phyloP scores from a whole-genome alignment of 169 alveolate genomes.

The Plasmodium gonderi region DNA sequence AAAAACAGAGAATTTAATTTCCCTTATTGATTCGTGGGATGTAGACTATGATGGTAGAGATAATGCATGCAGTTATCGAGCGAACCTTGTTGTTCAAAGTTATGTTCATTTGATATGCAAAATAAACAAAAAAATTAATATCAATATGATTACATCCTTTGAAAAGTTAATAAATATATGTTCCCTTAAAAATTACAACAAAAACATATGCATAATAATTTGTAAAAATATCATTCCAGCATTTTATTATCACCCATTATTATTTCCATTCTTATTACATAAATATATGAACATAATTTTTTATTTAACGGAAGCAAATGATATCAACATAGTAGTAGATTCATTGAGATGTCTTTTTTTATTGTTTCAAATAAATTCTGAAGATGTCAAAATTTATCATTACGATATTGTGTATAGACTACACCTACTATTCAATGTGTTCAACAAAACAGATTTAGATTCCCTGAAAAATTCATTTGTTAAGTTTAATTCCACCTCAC shows the following conservation, averaged over 20 bases:
- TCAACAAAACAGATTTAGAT: conserved; percentile 15
- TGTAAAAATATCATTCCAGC: conserved; percentile 26
- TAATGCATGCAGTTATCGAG: not conserved
- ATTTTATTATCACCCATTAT: conserved; percentile 37
- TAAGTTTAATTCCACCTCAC: not conserved
- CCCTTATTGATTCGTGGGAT: conserved; percentile 23
- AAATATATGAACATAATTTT: conserved; percentile 36
- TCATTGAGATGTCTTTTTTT: conserved; percentile 37
- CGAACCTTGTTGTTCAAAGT: not conserved
- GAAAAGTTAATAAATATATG: conserved; percentile 21
- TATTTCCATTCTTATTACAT: conserved; percentile 32
- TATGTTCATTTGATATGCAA: conserved; percentile 43
- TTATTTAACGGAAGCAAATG: conserved; percentile 33
- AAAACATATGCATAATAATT: conserved; percentile 22
- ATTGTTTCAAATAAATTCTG: conserved; percentile 28
- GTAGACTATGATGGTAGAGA: conserved; percentile 9
- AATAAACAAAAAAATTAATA: conserved; percentile 27
- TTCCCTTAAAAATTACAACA: conserved; percentile 23
- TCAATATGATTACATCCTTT: conserved; percentile 16
- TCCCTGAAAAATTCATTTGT: not conserved
- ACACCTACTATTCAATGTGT: conserved; percentile 42
- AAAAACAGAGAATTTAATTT: conserved; percentile 21
- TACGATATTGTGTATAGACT: conserved; percentile 59
- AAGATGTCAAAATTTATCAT: conserved; percentile 27
- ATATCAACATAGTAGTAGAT: conserved; percentile 25